These are phyloP conservation scores for Penicillium coffeae DNA, from an alignment of 495 filamentous ascomycete genomes.

Conservation along the genomic window DNA sequence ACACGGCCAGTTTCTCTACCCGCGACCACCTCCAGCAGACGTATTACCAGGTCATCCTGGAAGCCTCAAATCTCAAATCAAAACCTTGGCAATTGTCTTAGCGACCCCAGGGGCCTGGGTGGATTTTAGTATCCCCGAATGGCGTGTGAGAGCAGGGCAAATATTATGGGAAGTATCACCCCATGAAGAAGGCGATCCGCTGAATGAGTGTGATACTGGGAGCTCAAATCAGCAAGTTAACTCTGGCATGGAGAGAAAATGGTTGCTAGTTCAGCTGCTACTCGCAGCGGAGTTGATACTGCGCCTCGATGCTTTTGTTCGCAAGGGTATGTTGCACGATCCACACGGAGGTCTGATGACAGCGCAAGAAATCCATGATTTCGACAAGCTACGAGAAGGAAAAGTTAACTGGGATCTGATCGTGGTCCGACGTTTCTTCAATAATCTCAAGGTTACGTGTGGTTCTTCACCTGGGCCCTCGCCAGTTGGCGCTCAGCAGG, in stretches of 20 bases:
- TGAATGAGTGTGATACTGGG: constrained; percentile 35
- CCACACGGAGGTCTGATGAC: constrained; percentile 45
- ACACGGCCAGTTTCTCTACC: constrained; percentile 44
- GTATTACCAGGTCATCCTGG: constrained; percentile 25
- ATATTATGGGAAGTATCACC: constrained; percentile 66
- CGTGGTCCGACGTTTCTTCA: constrained; percentile 69
- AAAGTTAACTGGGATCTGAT: constrained; percentile 80
- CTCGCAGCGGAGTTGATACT: constrained; percentile 74
- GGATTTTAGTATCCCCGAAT: constrained; percentile 75
- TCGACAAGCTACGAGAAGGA: constrained; percentile 59
- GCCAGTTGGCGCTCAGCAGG: background rate
- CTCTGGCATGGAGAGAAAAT: constrained; percentile 58
- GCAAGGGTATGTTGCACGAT: constrained; percentile 46
- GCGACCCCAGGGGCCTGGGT: constrained; percentile 58
- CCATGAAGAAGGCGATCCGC: constrained; percentile 48
- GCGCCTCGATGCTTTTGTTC: constrained; percentile 67
- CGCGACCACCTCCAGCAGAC: constrained; percentile 23
- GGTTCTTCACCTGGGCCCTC: constrained; percentile 8
- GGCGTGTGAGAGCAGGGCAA: constrained; percentile 76
- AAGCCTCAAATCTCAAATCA: constrained; percentile 50
- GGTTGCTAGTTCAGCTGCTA: constrained; percentile 75
- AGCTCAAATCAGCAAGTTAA: constrained; percentile 33
- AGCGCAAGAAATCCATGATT: constrained; percentile 56
- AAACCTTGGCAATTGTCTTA: constrained; percentile 43
- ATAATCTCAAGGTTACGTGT: constrained; percentile 57